phyloP scores from a whole-genome alignment of 768 basidiomycete species.

The Termitomyces eurrhizus region DNA sequence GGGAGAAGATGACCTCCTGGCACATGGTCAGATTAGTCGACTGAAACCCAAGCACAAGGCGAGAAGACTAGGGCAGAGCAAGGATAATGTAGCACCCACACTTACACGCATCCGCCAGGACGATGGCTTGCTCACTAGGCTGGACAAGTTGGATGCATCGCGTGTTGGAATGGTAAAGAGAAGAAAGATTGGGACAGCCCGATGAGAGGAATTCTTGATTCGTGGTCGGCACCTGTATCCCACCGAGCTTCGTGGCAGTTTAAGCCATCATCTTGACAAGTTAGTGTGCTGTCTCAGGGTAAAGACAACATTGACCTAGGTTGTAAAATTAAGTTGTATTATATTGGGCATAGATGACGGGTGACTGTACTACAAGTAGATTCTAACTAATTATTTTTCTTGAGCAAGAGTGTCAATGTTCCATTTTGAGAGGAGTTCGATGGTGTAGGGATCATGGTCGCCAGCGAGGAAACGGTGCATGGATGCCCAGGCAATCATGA shows the following conservation, averaged over 20 bases:
- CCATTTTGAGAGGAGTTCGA: conserved; percentile 72
- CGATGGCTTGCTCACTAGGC: background rate
- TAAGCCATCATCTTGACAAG: conserved; percentile 11
- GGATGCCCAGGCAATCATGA: conserved; percentile 93
- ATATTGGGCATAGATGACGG: background rate
- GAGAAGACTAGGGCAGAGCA: background rate
- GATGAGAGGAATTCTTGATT: no score
- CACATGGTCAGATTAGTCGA: background rate
- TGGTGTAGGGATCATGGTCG: conserved; percentile 58
- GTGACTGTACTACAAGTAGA: background rate
- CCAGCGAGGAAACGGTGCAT: conserved; percentile 71
- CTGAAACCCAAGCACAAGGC: background rate
- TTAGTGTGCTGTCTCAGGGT: conserved; percentile 2
- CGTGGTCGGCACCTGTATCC: background rate
- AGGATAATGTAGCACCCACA: background rate
- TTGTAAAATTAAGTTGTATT: conserved; percentile 1
- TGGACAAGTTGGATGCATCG: background rate
- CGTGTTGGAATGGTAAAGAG: background rate
- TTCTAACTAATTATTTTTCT: background rate
- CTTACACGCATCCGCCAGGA: background rate
- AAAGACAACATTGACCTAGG: conserved; percentile 10
- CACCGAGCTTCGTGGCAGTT: background rate
- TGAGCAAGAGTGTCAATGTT: conserved; percentile 53
- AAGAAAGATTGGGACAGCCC: background rate
- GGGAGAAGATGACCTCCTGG: background rate